Evolutionary conservation across 345 rosid species (phyloP).

Genomic region (Cardiospermum halicacabum): DNA sequence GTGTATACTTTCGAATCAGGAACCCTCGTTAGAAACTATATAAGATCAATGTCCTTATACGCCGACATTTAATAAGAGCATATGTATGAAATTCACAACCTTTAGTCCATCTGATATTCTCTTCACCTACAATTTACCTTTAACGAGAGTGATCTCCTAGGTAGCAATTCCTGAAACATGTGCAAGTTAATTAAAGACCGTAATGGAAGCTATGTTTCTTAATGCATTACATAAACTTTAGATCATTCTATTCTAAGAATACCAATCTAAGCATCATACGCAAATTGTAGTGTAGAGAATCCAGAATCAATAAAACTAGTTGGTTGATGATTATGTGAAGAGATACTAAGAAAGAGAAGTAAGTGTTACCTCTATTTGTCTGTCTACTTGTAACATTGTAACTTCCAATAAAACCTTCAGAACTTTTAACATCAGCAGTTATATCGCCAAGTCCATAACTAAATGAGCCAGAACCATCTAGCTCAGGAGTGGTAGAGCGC

Average conservation of each 20-base stretch:
- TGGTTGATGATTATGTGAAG: neutral
- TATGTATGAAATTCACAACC: constrained; percentile 33
- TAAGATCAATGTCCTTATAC: constrained; percentile 29
- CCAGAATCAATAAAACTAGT: neutral
- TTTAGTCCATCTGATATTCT: constrained; percentile 30
- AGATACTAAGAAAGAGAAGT: constrained; percentile 1
- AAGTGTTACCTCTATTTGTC: constrained; percentile 71
- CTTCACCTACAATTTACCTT: constrained; percentile 40
- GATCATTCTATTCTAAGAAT: neutral
- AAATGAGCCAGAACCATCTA: constrained; percentile 60
- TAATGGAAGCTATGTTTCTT: neutral
- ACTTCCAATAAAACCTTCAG: constrained; percentile 70
- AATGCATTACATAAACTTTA: neutral
- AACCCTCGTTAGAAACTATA: constrained; percentile 39
- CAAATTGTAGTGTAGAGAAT: neutral
- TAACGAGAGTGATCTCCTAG: constrained; percentile 47
- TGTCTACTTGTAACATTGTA: constrained; percentile 72
- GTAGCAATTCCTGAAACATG: constrained; percentile 62
- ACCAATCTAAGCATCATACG: neutral
- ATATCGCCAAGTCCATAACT: constrained; percentile 59
- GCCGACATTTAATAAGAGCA: constrained; percentile 28
- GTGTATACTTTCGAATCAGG: constrained; percentile 35
- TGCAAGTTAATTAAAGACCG: neutral
- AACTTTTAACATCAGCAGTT: constrained; percentile 56
- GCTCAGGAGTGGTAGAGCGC: constrained; percentile 60